Evolutionary conservation across 2,329 filamentous ascomycete species (phyloP).

Genomic region (Ophiocordyceps camponoti-saundersi): DNA sequence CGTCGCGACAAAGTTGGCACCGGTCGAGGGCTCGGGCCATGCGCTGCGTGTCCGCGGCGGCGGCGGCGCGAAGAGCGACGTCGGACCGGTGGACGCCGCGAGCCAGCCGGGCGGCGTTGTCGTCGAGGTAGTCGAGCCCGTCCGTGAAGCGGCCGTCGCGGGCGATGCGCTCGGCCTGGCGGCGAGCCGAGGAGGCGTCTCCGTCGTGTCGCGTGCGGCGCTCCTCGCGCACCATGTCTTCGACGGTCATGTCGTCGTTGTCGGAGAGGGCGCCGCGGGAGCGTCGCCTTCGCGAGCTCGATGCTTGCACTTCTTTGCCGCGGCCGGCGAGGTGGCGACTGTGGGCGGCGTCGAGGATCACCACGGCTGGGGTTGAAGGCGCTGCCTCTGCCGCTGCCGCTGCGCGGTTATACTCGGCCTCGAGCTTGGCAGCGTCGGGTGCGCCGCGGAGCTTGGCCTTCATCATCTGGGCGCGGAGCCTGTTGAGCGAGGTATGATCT

Average conservation of each 20-base stretch:
- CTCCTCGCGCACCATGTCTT: slow-evolving; percentile 95
- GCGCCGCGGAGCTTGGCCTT: slow-evolving; percentile 77
- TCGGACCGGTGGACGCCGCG: slow-evolving; percentile 77
- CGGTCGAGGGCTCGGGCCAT: slow-evolving; percentile 72
- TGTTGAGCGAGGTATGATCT: slow-evolving; percentile 70
- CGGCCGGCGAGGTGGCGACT: slow-evolving; percentile 71
- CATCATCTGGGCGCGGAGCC: slow-evolving; percentile 86
- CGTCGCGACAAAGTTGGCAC: slow-evolving; percentile 85
- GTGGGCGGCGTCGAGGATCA: slow-evolving; percentile 77
- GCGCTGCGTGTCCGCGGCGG: slow-evolving; percentile 78
- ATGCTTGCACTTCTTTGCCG: slow-evolving; percentile 54
- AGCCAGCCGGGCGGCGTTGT: slow-evolving; percentile 83
- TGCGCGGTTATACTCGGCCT: slow-evolving; percentile 69
- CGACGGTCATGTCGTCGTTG: slow-evolving; percentile 89
- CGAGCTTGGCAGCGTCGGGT: slow-evolving; percentile 57
- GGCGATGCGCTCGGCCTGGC: slow-evolving; percentile 81
- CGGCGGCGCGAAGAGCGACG: slow-evolving; percentile 70
- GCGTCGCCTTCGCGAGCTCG: slow-evolving; percentile 71
- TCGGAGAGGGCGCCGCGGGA: slow-evolving; percentile 71
- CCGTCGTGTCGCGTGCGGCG: slow-evolving; percentile 37
- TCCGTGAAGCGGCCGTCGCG: slow-evolving; percentile 85
- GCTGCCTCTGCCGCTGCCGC: slow-evolving; percentile 40
- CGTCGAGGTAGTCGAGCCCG: slow-evolving; percentile 92
- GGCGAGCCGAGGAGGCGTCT: slow-evolving; percentile 18
- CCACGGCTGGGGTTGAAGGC: slow-evolving; percentile 40